Base-by-base conservation (phyloP, 495 filamentous ascomycete genomes). In the Rhypophila decipiens region DNA sequence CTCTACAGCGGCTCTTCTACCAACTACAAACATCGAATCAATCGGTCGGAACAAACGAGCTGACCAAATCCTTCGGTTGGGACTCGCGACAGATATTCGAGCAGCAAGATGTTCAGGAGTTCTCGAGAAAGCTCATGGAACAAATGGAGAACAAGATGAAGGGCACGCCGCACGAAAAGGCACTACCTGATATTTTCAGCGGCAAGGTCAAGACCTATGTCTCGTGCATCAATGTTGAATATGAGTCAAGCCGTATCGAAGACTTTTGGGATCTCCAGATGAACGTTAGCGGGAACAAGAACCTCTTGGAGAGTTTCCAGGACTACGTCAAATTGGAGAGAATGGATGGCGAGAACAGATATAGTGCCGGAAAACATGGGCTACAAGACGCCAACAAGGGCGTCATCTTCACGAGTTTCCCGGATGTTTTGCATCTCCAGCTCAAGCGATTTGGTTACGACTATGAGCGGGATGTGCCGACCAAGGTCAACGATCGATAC, bases 261-360 rank as follows among this genome's bases (percentile, higher is more conserved):
- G 94, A 97, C 50, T 99, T 96, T 65, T 99, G 93, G 93, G 93
- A 99, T 62, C 86, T 99, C 42, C 93, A 97, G 59, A 80, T 99
- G 52, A 99, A 97, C 50, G 93, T 99, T 36, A 84, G 86, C 51
- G 88, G 88, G 23, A 94, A 94, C 73, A 88, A 87, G 67, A 91
- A 85, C 44, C 70, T 99, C 47, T 84, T 95, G 48, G 89, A 95
- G 46, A 96, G 90, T 56, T 96, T 99, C 72, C 85, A 81, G 55
- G 89, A 97, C 62, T 99, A 97, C 64, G 86, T 96, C 48, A 82
- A 93, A 49, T 91, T 96, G 19, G 93, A 99, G 69, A 95, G 85
- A 3, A 80, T 99, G 61, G 91, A 97, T 52, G 94, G 93, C 9
- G 94, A 99, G 58, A 99, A 99, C 68, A 94, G 96, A 65, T 99